These are phyloP conservation scores for Diaporthe ilicicola DNA, from an alignment of 2,329 filamentous ascomycete genomes.

Conservation along the genomic window DNA sequence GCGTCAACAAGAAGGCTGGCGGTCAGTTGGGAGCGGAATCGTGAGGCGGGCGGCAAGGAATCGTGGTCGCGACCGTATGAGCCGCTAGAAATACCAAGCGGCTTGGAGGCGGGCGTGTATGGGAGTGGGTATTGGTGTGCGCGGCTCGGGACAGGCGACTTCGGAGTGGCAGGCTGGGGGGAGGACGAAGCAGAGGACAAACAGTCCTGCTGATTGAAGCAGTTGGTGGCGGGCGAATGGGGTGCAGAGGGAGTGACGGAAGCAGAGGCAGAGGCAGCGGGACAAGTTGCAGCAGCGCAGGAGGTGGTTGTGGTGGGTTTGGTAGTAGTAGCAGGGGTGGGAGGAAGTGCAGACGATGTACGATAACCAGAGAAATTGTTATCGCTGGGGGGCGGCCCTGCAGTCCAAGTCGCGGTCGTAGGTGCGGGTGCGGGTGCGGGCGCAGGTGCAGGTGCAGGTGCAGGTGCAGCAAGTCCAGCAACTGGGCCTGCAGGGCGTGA, in stretches of 20 bases:
- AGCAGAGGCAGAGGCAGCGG: conserved; percentile 41
- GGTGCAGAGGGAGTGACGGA: conserved; percentile 36
- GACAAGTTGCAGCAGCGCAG: conserved; percentile 35
- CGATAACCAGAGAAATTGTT: conserved; percentile 35
- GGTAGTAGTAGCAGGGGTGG: conserved; percentile 26
- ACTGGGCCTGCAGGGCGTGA: conserved; percentile 27
- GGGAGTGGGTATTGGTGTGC: conserved; percentile 27
- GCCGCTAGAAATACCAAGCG: conserved; percentile 37
- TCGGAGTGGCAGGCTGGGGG: conserved; percentile 55
- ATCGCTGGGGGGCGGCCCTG: conserved; percentile 29
- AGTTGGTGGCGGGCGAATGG: conserved; percentile 40
- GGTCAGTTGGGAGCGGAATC: conserved; percentile 36
- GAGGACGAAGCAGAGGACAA: conserved; percentile 50
- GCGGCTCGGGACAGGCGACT: conserved; percentile 42
- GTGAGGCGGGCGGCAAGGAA: conserved; percentile 37
- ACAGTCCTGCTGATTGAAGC: conserved; percentile 44
- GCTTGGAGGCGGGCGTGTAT: conserved; percentile 38
- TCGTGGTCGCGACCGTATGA: conserved; percentile 35
- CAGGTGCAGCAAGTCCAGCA: conserved; percentile 24
- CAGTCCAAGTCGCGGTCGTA: conserved; percentile 2
- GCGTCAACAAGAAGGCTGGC: conserved; percentile 37
- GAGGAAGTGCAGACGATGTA: conserved; percentile 28
- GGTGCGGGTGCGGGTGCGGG: conserved; percentile 7
- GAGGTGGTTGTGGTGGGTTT: conserved; percentile 33
- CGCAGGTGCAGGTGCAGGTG: conserved; percentile 14